Base-by-base conservation (phyloP, 768 basidiomycete species). In the Trametes gibbosa region DNA sequence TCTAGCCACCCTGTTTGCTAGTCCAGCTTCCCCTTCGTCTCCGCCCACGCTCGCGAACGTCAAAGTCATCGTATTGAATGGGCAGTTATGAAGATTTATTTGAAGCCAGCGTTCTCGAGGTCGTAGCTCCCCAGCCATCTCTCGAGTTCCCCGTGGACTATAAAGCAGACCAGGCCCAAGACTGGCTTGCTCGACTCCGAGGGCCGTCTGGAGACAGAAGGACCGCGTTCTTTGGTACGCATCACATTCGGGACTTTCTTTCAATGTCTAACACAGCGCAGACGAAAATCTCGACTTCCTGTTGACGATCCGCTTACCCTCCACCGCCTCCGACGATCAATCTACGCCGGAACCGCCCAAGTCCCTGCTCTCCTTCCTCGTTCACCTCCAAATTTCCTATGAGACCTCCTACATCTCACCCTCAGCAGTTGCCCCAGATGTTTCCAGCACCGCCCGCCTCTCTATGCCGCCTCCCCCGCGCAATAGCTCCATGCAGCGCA, bases 361-460 rank as follows among this genome's bases (percentile, higher is more conserved):
- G 3, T 37, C 65, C 23, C 73, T 92, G 27, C 75, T 89, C 7
- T 72, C 81, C 6, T 84, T 90, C 66, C 75, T 92, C 41, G 73
- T 83, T 2, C 87, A 87, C 70, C 72, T 89, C 7, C 88, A 95
- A 73, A 77, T 93, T 16, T 84, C 91, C 7, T 79, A 93, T 46
- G 92, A 93, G 56, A 90, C 91, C 1, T 85, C 84, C 2, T 95
- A 93, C 67, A 89, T 90, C 48, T 82, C 88, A 1, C 76, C 81
- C 37, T 69, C 75, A 76, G 19, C 68, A 62, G 27, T 66, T 32
- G 25, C 63, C 68, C 35, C 70, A 59, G 48, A 73, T 42, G 59
- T 65, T 63, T 79, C 45, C 69, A 53, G 53, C n/a, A 23, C 53
- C 3, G 61, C 50, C 0, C 58, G 66, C 1, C 64, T 66, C 14